phyloP scores from a whole-genome alignment of 176 grass and related monocot species.

The Pontederia paniculata region DNA sequence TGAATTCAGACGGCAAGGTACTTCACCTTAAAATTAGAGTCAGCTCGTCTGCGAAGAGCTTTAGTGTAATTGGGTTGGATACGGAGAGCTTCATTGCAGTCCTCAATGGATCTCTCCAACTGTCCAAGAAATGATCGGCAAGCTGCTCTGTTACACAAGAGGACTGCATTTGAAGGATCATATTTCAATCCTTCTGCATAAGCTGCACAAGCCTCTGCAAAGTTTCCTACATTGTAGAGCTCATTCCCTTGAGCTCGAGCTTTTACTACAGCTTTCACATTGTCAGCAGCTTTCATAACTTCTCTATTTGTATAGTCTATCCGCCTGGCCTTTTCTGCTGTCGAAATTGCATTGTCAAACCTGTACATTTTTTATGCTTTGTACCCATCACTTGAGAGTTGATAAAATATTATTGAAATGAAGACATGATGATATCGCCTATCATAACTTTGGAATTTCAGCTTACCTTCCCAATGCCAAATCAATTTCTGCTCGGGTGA shows the following conservation, averaged over 20 bases:
- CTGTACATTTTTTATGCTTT: background rate
- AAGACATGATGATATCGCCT: no score
- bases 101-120: conserved; percentile 9
- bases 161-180: conserved; percentile 12
- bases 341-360: conserved; percentile 7
- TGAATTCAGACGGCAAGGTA: background rate
- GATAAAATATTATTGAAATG: background rate
- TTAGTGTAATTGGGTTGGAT: conserved; percentile 19
- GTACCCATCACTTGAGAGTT: background rate
- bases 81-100: conserved; percentile 15
- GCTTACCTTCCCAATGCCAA: conserved; percentile 16
- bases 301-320: conserved; percentile 1
- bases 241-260: conserved; percentile 18
- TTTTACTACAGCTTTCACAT: conserved; percentile 8
- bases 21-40: conserved; percentile 11
- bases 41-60: conserved; percentile 17
- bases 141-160: conserved; percentile 17
- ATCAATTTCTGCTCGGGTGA: conserved; percentile 4
- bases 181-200: conserved; percentile 16
- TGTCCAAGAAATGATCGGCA: conserved; percentile 15
- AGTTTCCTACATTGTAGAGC: conserved; percentile 16
- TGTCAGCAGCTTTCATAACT: background rate
- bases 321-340: conserved; percentile 10
- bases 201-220: conserved; percentile 10
- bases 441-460: background rate